Conservation (phyloP, 768 basidiomycete species). For the Neoboletus subvelutipes region DNA sequence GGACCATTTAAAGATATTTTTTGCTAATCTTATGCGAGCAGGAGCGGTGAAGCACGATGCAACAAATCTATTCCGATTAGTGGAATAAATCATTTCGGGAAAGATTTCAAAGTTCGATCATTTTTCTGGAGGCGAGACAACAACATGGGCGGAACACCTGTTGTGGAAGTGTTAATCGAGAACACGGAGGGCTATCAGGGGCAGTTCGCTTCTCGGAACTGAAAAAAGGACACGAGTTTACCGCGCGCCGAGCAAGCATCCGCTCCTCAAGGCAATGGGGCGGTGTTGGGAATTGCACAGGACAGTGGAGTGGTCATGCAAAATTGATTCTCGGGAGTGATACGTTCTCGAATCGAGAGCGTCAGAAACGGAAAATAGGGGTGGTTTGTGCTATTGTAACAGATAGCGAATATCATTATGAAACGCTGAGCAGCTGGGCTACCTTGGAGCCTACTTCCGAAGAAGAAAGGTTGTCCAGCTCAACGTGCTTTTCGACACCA, state of each 20-base stretch:
- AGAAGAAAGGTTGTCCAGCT: slow-evolving; percentile 72
- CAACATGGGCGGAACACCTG: slow-evolving; percentile 3
- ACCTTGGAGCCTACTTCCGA: slow-evolving; percentile 73
- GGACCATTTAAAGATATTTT: neutral
- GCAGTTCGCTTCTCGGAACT: slow-evolving; percentile 7
- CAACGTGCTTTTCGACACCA: slow-evolving; percentile 78
- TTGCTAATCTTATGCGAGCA: neutral
- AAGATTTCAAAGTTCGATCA: neutral
- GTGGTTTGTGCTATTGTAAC: slow-evolving; percentile 9
- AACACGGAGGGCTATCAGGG: slow-evolving; percentile 1
- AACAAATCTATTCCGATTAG: neutral
- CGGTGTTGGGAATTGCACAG: slow-evolving; percentile 11
- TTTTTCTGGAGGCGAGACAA: neutral
- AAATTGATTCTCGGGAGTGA: neutral
- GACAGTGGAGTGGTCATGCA: neutral
- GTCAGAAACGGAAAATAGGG: neutral
- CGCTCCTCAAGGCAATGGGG: slow-evolving; percentile 22
- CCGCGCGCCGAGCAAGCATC: slow-evolving; percentile 14
- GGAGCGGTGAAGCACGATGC: neutral
- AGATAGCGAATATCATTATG: slow-evolving; percentile 15
- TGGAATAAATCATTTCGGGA: neutral
- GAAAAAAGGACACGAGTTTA: slow-evolving; percentile 18
- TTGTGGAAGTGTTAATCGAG: neutral
- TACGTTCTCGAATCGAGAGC: neutral
- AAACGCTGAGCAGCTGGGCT: slow-evolving; percentile 51